Conservation (phyloP, 441 rosid species). For the Erodium trifolium region DNA sequence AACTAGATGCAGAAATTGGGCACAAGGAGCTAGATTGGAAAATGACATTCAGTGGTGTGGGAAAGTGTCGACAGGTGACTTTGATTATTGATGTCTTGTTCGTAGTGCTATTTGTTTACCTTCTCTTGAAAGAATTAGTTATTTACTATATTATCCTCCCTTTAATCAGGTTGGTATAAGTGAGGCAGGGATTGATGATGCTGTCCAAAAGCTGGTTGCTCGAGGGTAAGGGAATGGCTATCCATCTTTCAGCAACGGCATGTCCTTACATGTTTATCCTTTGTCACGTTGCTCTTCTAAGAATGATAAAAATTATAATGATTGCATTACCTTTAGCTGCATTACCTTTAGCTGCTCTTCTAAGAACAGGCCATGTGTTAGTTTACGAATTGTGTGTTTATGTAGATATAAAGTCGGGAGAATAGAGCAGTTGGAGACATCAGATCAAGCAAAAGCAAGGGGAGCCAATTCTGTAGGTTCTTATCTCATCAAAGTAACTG, state of each 20-base stretch:
- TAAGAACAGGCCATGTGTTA: too few relatives aligned
- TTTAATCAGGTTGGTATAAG: constrained; percentile 71
- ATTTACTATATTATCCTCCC: constrained; percentile 5
- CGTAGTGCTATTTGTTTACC: background rate
- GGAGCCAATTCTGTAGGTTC: constrained; percentile 69
- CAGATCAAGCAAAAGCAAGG: constrained; percentile 80
- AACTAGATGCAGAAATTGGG: constrained; percentile 93
- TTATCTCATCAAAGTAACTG: background rate
- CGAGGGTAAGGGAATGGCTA: constrained; percentile 56
- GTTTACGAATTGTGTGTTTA: constrained; percentile 14
- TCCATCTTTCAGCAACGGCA: background rate
- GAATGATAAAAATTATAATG: background rate
- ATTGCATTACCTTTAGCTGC: background rate
- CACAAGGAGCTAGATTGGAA: constrained; percentile 96
- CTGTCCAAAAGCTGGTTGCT: constrained; percentile 81
- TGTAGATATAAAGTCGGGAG: constrained; percentile 87
- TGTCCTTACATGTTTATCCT: background rate
- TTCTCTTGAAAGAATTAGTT: constrained; percentile 1
- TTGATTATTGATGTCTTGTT: constrained; percentile 16
- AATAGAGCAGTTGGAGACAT: constrained; percentile 86
- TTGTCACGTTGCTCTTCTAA: background rate
- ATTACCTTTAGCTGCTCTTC: too few relatives aligned
- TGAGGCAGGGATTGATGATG: constrained; percentile 87
- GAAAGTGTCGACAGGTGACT: constrained; percentile 91
- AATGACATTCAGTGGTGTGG: constrained; percentile 86